Percentiles rank a stretch among this genome's conserved stretches.
Evolutionary conservation across 176 grass and related monocot genomes (phyloP).

Genomic region (Tillandsia fasciculata): DNA sequence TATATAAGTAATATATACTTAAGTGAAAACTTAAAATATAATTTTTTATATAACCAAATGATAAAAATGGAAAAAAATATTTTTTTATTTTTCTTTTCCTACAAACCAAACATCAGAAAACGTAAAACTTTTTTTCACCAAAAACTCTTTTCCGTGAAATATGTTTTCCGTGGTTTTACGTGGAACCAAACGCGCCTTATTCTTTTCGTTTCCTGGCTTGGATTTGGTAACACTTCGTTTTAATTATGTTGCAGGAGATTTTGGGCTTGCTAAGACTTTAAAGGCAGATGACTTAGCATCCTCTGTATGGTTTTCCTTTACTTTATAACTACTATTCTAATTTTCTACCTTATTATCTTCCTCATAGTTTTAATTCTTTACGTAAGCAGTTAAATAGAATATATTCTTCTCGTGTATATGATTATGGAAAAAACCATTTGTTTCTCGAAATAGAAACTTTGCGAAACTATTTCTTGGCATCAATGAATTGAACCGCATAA

Average conservation of each 20-base stretch:
- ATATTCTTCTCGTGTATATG: neutral
- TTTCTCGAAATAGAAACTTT: neutral
- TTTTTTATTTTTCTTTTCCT: too few species aligned
- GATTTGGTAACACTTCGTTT: conserved; percentile 19
- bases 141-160: too few species aligned
- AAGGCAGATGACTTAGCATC: conserved; percentile 92
- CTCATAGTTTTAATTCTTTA: neutral
- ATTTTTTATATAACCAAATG: too few species aligned
- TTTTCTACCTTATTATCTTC: neutral
- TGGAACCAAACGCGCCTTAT: too few species aligned
- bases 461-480: neutral
- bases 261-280: conserved; percentile 96
- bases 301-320: conserved; percentile 48
- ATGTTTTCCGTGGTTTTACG: too few species aligned
- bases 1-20: too few species aligned
- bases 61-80: too few species aligned
- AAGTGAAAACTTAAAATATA: too few species aligned
- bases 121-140: too few species aligned
- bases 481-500: neutral
- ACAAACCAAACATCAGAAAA: neutral
- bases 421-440: neutral
- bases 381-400: neutral
- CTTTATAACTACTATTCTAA: neutral
- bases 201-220: neutral
- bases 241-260: conserved; percentile 68